Conservation (phyloP, 164 flowering plant species). For the Aristolochia contorta region DNA sequence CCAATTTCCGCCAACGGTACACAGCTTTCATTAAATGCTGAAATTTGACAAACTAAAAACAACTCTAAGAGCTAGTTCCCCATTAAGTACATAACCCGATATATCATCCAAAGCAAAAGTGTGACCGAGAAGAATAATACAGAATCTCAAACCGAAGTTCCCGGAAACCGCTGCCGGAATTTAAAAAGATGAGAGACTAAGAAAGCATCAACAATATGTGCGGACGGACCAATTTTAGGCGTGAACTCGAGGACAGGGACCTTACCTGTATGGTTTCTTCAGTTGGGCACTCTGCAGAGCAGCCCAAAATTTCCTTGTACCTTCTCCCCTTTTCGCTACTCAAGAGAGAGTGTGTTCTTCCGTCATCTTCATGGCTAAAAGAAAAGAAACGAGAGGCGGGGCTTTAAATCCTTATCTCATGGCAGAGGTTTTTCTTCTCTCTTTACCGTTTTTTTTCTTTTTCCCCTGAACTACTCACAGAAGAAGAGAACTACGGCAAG, state of each 20-base stretch:
- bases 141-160: no score
- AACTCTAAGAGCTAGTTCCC: not conserved
- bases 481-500: no score
- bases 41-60: not conserved
- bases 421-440: not conserved
- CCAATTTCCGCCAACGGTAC: not conserved
- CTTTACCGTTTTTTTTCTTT: no score
- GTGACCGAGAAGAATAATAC: no score
- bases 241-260: not conserved
- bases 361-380: conserved; percentile 4
- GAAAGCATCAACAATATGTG: not conserved
- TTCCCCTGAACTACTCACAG: no score
- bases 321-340: no score
- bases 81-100: no score
- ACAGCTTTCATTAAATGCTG: not conserved
- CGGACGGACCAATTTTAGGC: not conserved
- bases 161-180: not conserved
- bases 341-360: not conserved
- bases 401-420: conserved; percentile 51
- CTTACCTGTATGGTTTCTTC: not conserved
- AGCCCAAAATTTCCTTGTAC: no score
- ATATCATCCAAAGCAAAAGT: no score
- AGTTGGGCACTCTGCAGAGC: no score
- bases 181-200: not conserved
- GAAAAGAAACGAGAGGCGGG: conserved; percentile 44